These are phyloP conservation scores for Macadamia integrifolia DNA, from an alignment of 164 flowering plant species.

Conservation along the genomic window DNA sequence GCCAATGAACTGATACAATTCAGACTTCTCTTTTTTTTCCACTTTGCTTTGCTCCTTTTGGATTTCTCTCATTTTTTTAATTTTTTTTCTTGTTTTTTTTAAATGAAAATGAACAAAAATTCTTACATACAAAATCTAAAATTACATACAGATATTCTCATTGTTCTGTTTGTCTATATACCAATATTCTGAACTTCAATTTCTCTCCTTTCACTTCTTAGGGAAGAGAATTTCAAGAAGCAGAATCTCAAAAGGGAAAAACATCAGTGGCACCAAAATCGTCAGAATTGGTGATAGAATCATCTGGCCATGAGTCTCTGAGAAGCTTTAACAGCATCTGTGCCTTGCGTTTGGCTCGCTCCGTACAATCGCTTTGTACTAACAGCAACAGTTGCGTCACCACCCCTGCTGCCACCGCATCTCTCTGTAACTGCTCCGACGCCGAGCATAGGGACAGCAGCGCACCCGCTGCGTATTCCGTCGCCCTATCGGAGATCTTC, in stretches of 20 bases:
- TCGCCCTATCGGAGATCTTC: conserved; percentile 81
- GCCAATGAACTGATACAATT: too few relatives aligned
- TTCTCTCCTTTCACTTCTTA: neutral
- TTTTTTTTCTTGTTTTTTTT: too few relatives aligned
- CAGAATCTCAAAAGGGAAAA: conserved; percentile 41
- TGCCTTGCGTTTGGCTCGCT: conserved; percentile 85
- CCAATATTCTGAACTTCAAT: conserved; percentile 10
- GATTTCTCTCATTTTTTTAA: too few relatives aligned
- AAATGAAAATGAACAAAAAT: neutral
- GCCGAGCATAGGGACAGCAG: conserved; percentile 62
- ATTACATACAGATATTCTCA: conserved; percentile 15
- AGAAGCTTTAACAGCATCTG: conserved; percentile 74
- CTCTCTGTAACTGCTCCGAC: conserved; percentile 53
- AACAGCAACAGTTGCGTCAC: conserved; percentile 75
- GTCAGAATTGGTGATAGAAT: conserved; percentile 56
- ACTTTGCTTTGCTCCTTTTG: too few relatives aligned
- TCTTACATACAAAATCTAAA: conserved; percentile 24
- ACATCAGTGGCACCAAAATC: conserved; percentile 72
- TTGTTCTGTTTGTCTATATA: conserved; percentile 11
- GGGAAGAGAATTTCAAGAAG: neutral
- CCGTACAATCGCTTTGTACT: conserved; percentile 93
- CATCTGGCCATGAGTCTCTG: conserved; percentile 76
- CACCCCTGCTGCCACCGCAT: conserved; percentile 74
- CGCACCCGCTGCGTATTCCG: conserved; percentile 91
- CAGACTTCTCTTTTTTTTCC: too few relatives aligned